Evolutionary conservation across 768 basidiomycete species (phyloP), one percentile per base, ranked within the genome.

Genomic region (Guyanaporus albipodus): DNA sequence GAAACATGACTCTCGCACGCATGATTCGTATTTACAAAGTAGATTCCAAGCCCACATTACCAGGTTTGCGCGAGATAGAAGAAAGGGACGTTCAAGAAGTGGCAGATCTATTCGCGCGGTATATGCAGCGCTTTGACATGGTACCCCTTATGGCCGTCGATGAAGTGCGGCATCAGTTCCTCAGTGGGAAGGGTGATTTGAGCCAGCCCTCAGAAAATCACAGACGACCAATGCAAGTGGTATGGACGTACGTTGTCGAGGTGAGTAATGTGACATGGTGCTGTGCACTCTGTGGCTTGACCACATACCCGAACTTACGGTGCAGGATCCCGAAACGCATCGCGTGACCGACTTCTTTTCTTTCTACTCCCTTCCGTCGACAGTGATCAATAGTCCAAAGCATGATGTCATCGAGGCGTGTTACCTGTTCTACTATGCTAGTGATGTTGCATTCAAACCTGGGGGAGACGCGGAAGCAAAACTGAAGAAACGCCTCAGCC

Each of bases 161-260:
- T 4, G 96, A 99, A 66, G 71, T 88, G 18, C 74, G 73, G 51
- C 95, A 99, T 66, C 85, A 91, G 53, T 84, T 98, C 66, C 69
- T 93, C 58, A 91, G 90, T 56, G 96, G 96, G 5, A 73, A 73
- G 36, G 96, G 76, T 29, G 76, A 73, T 40, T 53, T 63, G 46
- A 80, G 76, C 19, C 73, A 69, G 38, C 60, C 65, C 19, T 39
- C 24, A 21, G 57, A 60, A 28, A 51, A 64, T 35, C 39, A 64
- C 50, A 59, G 84, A 60, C 74, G 88, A 53, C 69, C 78, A 8
- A 82, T 81, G 2, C 96, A 98, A 63, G 95, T 98, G 23, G 85
- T 88, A 3, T 99, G 94, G 94, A 74, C 87, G 3, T 98, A 95
- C 59, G 94, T 99, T 26, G 88, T 96, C 37, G 94, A 98, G 80